These are phyloP conservation scores for Metschnikowia shivogae DNA, from an alignment of 805 yeast genomes.

Conservation along the genomic window DNA sequence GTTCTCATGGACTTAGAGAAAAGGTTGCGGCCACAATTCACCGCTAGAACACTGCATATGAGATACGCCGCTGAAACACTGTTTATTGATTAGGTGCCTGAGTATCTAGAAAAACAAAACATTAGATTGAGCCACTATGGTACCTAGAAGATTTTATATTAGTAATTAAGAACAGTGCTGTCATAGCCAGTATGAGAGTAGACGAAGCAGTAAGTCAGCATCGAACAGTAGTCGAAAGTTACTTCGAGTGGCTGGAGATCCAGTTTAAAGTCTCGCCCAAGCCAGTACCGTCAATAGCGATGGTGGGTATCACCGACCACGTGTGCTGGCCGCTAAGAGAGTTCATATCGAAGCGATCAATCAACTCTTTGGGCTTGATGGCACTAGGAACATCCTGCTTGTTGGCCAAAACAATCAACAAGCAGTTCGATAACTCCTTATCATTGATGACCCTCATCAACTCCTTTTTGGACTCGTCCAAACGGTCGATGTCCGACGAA, in stretches of 20 bases:
- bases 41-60: too few relatives aligned
- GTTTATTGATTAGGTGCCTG: too few relatives aligned
- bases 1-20: too few relatives aligned
- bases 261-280: conserved; percentile 83
- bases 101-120: too few relatives aligned
- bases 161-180: background rate
- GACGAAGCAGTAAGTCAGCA: background rate
- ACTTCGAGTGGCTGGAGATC: conserved; percentile 62
- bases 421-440: conserved; percentile 76
- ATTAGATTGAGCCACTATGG: too few relatives aligned
- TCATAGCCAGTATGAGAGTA: conserved; percentile 11
- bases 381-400: conserved; percentile 76
- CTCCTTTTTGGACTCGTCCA: conserved; percentile 76
- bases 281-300: conserved; percentile 88
- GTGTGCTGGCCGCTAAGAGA: conserved; percentile 58
- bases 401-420: conserved; percentile 81
- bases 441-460: conserved; percentile 74
- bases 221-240: background rate
- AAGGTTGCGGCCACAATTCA: too few relatives aligned
- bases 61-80: too few relatives aligned
- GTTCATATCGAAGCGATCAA: conserved; percentile 63
- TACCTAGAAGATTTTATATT: background rate
- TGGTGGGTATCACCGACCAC: conserved; percentile 90
- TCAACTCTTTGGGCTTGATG: conserved; percentile 73
- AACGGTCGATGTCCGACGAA: conserved; percentile 64